Conservation (phyloP, 768 basidiomycete species). For the Sistotremastrum niveocremeum region DNA sequence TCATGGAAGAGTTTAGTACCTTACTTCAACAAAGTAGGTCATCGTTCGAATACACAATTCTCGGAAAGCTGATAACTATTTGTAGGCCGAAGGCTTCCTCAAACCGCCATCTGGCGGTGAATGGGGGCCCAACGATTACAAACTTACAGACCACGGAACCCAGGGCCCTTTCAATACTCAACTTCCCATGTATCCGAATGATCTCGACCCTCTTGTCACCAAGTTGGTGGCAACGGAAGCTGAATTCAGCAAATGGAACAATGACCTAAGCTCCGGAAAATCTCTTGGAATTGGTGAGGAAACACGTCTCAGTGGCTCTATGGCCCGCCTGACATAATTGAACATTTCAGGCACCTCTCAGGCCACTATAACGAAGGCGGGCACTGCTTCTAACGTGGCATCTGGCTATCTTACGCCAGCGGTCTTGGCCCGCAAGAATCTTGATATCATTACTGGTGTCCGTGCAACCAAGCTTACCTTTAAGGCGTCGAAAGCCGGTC, state of each 20-base stretch:
- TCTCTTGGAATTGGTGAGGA: slow-evolving; percentile 13
- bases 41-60: too few species aligned
- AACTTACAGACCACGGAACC: too few species aligned
- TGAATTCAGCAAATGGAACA: too few species aligned
- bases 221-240: too few species aligned
- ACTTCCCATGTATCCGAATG: too few species aligned
- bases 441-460: slow-evolving; percentile 6
- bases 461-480: slow-evolving; percentile 3
- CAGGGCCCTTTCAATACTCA: too few species aligned
- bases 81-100: too few species aligned
- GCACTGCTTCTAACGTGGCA: slow-evolving; percentile 7
- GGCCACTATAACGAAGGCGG: slow-evolving; percentile 4
- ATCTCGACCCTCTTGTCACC: too few species aligned
- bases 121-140: too few species aligned
- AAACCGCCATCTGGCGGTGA: too few species aligned
- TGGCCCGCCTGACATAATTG: neutral
- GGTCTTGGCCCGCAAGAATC: slow-evolving; percentile 7
- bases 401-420: slow-evolving; percentile 6
- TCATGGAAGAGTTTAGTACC: slow-evolving; percentile 3
- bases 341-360: slow-evolving; percentile 6
- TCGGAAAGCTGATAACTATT: too few species aligned
- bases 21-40: slow-evolving; percentile 1
- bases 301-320: too few species aligned
- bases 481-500: neutral
- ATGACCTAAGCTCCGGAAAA: slow-evolving; percentile 12